phyloP scores from a whole-genome alignment of 1,284 basidiomycete species.

The Austroboletus sp. region DNA sequence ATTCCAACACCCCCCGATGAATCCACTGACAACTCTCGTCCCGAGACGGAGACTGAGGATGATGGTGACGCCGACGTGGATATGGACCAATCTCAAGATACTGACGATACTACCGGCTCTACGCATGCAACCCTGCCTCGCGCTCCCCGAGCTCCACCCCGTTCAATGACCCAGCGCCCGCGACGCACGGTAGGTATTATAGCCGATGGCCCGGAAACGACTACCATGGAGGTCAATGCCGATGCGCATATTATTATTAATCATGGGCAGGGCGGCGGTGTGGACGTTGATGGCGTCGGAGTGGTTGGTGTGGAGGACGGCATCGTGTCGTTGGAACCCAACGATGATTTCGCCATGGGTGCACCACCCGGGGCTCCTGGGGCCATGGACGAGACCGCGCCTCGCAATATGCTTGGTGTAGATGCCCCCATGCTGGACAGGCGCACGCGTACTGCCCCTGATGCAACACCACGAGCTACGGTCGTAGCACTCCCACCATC shows the following conservation, averaged over 20 bases:
- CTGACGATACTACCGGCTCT: slow-evolving; percentile 33
- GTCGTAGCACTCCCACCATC: slow-evolving; percentile 32
- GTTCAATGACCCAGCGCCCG: slow-evolving; percentile 35
- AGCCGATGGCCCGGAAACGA: slow-evolving; percentile 43
- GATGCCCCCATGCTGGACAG: slow-evolving; percentile 27
- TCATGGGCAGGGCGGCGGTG: slow-evolving; percentile 42
- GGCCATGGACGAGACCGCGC: slow-evolving; percentile 46
- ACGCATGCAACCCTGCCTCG: slow-evolving; percentile 35
- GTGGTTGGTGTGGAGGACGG: slow-evolving; percentile 62
- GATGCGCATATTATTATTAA: slow-evolving; percentile 68
- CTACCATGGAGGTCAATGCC: slow-evolving; percentile 41
- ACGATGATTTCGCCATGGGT: slow-evolving; percentile 81
- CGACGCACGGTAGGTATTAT: slow-evolving; percentile 58
- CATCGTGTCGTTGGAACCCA: slow-evolving; percentile 60
- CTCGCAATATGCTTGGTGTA: slow-evolving; percentile 26
- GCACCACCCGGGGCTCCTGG: slow-evolving; percentile 78
- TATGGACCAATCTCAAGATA: slow-evolving; percentile 41
- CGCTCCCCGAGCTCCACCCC: slow-evolving; percentile 37
- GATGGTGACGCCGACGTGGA: slow-evolving; percentile 57
- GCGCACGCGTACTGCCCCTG: slow-evolving; percentile 29
- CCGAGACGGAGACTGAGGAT: slow-evolving; percentile 70
- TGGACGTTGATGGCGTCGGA: slow-evolving; percentile 35
- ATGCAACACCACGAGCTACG: slow-evolving; percentile 39
- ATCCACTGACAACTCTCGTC: slow-evolving; percentile 52
- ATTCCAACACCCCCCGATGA: slow-evolving; percentile 45